These are phyloP conservation scores for Dioscorea zingiberensis DNA, from an alignment of 106 monocot species.

Conservation along the genomic window DNA sequence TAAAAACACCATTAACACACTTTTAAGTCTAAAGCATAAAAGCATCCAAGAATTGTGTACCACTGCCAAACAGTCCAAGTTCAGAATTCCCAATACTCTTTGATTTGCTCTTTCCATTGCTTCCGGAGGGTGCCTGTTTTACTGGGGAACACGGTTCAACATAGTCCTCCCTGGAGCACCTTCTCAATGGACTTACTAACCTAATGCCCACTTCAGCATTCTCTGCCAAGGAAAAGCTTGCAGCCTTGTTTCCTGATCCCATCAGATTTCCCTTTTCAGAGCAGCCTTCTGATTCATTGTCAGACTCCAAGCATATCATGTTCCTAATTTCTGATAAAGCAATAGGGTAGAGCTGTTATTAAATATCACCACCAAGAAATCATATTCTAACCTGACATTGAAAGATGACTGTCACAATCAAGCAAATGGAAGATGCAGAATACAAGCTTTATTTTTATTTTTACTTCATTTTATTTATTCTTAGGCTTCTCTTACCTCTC, in stretches of 20 bases:
- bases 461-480: too few relatives aligned
- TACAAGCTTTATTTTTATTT: too few relatives aligned
- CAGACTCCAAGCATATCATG: conserved; percentile 63
- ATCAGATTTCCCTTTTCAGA: conserved; percentile 3
- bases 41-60: neutral
- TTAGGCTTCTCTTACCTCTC: too few relatives aligned
- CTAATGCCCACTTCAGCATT: neutral
- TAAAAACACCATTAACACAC: neutral
- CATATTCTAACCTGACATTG: too few relatives aligned
- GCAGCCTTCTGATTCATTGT: conserved; percentile 39
- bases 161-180: conserved; percentile 2
- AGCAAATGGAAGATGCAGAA: too few relatives aligned
- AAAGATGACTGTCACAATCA: too few relatives aligned
- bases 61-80: neutral
- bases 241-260: neutral
- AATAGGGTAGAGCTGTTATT: too few relatives aligned
- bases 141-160: conserved; percentile 1
- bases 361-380: too few relatives aligned
- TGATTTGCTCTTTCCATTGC: neutral
- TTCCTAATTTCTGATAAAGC: conserved; percentile 31
- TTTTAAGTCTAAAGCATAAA: neutral
- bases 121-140: conserved; percentile 4
- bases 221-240: neutral
- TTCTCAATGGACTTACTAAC: neutral
- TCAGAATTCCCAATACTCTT: neutral